Conservation (phyloP, 768 basidiomycete species). For the Lanmaoa pseudosensibilis region DNA sequence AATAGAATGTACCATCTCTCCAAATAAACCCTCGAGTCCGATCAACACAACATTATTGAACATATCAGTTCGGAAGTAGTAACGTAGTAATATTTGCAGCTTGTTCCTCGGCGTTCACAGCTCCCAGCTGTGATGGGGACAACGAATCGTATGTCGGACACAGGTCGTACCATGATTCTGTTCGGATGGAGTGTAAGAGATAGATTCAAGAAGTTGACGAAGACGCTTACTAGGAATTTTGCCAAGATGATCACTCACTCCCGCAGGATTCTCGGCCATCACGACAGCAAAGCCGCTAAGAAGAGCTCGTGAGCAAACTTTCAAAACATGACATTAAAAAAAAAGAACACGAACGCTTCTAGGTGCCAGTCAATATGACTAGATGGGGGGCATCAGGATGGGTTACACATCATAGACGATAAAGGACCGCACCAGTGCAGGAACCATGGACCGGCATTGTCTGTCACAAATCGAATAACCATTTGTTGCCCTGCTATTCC, state of each 20-base stretch:
- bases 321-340: not conserved
- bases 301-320: not conserved
- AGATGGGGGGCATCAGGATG: not conserved
- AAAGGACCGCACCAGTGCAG: slow-evolving; percentile 36
- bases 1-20: not conserved
- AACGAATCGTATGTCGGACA: slow-evolving; percentile 27
- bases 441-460: slow-evolving; percentile 64
- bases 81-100: slow-evolving; percentile 21
- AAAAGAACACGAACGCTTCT: slow-evolving; percentile 16
- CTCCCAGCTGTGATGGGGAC: slow-evolving; percentile 21
- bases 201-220: too few species aligned
- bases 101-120: slow-evolving; percentile 12
- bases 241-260: slow-evolving; percentile 13
- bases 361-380: slow-evolving; percentile 35
- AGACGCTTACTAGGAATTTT: slow-evolving; percentile 16
- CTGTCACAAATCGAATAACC: slow-evolving; percentile 56
- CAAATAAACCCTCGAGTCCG: not conserved
- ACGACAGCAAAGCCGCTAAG: slow-evolving; percentile 29
- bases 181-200: not conserved
- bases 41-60: too few species aligned
- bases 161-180: slow-evolving; percentile 22
- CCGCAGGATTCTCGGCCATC: slow-evolving; percentile 26
- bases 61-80: slow-evolving; percentile 17
- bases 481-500: slow-evolving; percentile 40
- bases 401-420: not conserved